Conservation (phyloP, 108 stramenopile genomes). For the Mediolabrus comicus region DNA sequence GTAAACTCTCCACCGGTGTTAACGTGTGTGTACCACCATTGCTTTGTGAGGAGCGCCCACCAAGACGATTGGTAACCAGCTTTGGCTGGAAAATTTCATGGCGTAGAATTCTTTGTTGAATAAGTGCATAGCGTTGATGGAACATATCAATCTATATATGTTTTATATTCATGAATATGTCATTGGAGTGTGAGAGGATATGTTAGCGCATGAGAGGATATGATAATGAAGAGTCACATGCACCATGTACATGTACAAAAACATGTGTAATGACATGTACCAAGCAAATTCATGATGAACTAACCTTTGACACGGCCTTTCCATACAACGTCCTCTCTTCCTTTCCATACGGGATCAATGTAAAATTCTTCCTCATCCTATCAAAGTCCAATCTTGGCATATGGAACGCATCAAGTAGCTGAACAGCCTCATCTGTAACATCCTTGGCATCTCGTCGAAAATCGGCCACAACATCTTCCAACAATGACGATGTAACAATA, state of each 20-base stretch:
- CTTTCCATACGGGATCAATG: constrained; percentile 7
- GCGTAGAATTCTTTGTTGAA: constrained; percentile 76
- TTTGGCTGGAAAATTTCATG: constrained; percentile 66
- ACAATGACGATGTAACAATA: constrained; percentile 44
- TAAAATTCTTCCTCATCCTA: constrained; percentile 33
- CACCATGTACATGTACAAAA: constrained; percentile 44
- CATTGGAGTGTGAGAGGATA: constrained; percentile 32
- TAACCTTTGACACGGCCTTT: constrained; percentile 36
- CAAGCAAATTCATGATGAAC: neutral
- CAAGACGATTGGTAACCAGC: constrained; percentile 40
- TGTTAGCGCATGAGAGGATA: constrained; percentile 27
- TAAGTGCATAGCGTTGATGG: constrained; percentile 65
- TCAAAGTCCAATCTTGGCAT: constrained; percentile 33
- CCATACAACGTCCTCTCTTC: constrained; percentile 16
- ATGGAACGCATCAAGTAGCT: constrained; percentile 21
- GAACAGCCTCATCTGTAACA: constrained; percentile 40
- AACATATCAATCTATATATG: constrained; percentile 60
- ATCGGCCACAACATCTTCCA: constrained; percentile 52
- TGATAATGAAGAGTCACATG: constrained; percentile 24
- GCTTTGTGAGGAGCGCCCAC: constrained; percentile 3
- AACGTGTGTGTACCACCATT: constrained; percentile 22
- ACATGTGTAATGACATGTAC: constrained; percentile 38
- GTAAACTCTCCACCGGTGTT: constrained; percentile 59
- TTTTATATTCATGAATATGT: neutral
- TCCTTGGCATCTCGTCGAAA: constrained; percentile 24